Conservation (phyloP, 2,329 filamentous ascomycete species). For the Mycocentrospora acerina region DNA sequence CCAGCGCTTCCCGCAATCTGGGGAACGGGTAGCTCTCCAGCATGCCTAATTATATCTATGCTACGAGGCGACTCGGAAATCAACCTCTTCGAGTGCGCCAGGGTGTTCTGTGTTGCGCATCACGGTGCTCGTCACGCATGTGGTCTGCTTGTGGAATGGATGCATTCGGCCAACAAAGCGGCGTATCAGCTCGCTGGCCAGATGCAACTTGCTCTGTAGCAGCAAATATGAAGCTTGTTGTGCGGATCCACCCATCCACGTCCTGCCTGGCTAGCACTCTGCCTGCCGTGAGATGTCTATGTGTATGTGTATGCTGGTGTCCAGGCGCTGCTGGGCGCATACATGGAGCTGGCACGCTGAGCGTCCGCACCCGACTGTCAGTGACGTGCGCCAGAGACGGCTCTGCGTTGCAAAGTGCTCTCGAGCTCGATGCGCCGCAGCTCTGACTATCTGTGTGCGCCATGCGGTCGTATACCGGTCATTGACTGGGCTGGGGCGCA, state of each 20-base stretch:
- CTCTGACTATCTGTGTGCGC: too few relatives aligned
- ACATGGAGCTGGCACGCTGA: constrained; percentile 33
- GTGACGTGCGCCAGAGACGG: constrained; percentile 10
- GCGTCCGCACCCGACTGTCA: constrained; percentile 15
- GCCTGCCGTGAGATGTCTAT: constrained; percentile 30
- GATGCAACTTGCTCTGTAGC: constrained; percentile 17
- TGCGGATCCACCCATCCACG: constrained; percentile 7
- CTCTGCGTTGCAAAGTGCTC: constrained; percentile 1
- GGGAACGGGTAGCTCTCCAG: constrained; percentile 9
- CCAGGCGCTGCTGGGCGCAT: constrained; percentile 32
- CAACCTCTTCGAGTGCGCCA: constrained; percentile 6
- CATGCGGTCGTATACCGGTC: too few relatives aligned
- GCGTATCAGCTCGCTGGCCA: constrained; percentile 30
- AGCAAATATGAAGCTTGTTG: constrained; percentile 18
- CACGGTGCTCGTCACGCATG: constrained; percentile 28
- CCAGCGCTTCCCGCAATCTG: constrained; percentile 32
- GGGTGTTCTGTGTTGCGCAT: constrained; percentile 20
- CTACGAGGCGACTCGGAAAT: constrained; percentile 8
- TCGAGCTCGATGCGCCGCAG: too few relatives aligned
- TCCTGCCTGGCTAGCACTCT: constrained; percentile 16
- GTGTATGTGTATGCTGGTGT: constrained; percentile 24
- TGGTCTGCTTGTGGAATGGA: constrained; percentile 5
- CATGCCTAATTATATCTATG: constrained; percentile 19
- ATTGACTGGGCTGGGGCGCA: too few relatives aligned
- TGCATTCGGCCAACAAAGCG: constrained; percentile 26